A percentile compares a stretch with the other conserved stretches of the same genome.
phyloP scores from a whole-genome alignment of 1,139 yeast species.

The Yamadazyma dendronema region DNA sequence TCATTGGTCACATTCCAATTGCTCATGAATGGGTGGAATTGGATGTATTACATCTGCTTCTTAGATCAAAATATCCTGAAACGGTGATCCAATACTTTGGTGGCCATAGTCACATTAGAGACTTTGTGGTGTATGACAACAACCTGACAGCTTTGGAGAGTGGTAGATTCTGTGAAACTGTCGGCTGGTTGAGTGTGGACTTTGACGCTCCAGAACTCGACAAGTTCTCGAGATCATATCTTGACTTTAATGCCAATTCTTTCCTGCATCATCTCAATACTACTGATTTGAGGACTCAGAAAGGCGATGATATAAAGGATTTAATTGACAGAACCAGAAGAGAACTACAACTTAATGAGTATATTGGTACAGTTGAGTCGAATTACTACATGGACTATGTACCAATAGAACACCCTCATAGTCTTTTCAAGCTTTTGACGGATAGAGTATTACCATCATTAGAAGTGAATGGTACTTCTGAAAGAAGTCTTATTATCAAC shows the following conservation, averaged over 20 bases:
- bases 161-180: constrained; percentile 89
- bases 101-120: constrained; percentile 93
- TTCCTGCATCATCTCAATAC: constrained; percentile 54
- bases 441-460: constrained; percentile 61
- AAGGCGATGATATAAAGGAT: constrained; percentile 51
- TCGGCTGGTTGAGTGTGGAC: constrained; percentile 77
- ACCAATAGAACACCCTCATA: constrained; percentile 59
- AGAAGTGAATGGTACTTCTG: constrained; percentile 16
- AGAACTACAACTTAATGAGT: constrained; percentile 52
- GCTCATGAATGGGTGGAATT: constrained; percentile 56
- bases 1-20: constrained; percentile 83
- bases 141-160: constrained; percentile 78
- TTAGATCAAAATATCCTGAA: constrained; percentile 60
- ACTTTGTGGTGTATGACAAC: constrained; percentile 67
- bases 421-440: constrained; percentile 60
- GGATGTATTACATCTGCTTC: constrained; percentile 44
- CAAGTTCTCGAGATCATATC: constrained; percentile 58
- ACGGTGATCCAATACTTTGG: constrained; percentile 83
- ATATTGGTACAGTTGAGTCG: constrained; percentile 61
- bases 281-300: constrained; percentile 41
- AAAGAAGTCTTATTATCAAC: constrained; percentile 69
- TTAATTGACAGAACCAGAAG: constrained; percentile 45
- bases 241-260: constrained; percentile 76
- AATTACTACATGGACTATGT: constrained; percentile 71
- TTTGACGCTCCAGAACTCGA: constrained; percentile 3